Evolutionary conservation across 2,329 filamentous ascomycete species (phyloP).

Genomic region (Cryoendolithus antarcticus): DNA sequence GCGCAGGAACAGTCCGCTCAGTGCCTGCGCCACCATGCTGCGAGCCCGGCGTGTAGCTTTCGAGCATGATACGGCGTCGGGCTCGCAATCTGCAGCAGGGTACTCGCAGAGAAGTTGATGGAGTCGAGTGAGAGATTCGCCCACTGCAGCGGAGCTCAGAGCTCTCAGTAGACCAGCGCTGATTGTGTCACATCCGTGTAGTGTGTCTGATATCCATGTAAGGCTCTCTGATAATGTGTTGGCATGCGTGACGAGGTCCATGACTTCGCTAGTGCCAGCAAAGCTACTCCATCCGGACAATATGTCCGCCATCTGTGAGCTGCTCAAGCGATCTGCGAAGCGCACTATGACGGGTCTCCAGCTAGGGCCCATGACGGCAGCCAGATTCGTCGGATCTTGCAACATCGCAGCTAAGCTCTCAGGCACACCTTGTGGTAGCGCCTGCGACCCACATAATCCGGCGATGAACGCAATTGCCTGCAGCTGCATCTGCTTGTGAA

Average conservation of each 20-base stretch:
- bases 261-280: neutral
- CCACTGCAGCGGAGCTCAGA: constrained; percentile 2
- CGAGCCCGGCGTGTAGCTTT: neutral
- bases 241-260: neutral
- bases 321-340: constrained; percentile 1
- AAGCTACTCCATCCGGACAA: constrained; percentile 1
- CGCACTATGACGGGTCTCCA: neutral
- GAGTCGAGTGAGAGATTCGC: constrained; percentile 1
- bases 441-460: constrained; percentile 2
- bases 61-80: neutral
- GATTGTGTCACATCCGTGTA: constrained; percentile 1
- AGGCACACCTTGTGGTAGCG: constrained; percentile 2
- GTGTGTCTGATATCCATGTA: neutral
- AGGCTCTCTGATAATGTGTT: neutral
- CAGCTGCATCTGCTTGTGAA: constrained; percentile 11
- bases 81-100: neutral
- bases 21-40: neutral
- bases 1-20: constrained; percentile 2
- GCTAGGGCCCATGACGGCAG: neutral
- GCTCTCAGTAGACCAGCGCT: constrained; percentile 1
- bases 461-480: constrained; percentile 15
- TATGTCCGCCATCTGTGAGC: constrained; percentile 3
- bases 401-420: constrained; percentile 1
- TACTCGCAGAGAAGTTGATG: neutral
- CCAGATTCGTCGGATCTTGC: neutral